Conservation (phyloP, 2,329 filamentous ascomycete species). For the Pestalotiopsis sp. region DNA sequence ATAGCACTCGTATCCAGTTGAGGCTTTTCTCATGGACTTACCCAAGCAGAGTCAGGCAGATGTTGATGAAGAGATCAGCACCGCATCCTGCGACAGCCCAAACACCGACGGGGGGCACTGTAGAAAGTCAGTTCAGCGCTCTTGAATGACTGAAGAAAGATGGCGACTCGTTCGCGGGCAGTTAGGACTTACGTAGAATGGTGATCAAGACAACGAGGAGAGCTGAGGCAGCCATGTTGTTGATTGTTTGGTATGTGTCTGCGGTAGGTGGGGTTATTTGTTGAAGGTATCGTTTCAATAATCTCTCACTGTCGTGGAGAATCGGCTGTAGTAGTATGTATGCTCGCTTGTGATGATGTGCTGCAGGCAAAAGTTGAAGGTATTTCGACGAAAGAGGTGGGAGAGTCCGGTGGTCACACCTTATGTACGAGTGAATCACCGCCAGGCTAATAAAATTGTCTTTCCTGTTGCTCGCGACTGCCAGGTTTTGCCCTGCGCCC, state of each 20-base stretch:
- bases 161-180: neutral
- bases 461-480: neutral
- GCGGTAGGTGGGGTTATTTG: neutral
- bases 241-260: slow-evolving; percentile 19
- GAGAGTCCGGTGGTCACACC: neutral
- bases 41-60: slow-evolving; percentile 68
- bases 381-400: neutral
- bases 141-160: neutral
- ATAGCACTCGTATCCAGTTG: too few relatives aligned
- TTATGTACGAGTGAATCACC: slow-evolving; percentile 2
- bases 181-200: slow-evolving; percentile 48
- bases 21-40: slow-evolving; percentile 32
- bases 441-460: neutral
- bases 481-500: neutral
- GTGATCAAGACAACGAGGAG: slow-evolving; percentile 55
- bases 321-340: neutral
- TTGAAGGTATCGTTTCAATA: neutral
- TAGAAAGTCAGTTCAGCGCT: neutral
- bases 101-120: slow-evolving; percentile 69
- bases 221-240: slow-evolving; percentile 52
- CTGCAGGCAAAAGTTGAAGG: neutral
- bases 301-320: neutral
- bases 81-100: slow-evolving; percentile 68
- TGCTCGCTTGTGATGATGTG: neutral
- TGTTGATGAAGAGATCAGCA: slow-evolving; percentile 67